Percentiles rank a stretch among this genome's conserved stretches.
Evolutionary conservation across 2,329 filamentous ascomycete genomes (phyloP).

Genomic region (Fusarium mangiferae): DNA sequence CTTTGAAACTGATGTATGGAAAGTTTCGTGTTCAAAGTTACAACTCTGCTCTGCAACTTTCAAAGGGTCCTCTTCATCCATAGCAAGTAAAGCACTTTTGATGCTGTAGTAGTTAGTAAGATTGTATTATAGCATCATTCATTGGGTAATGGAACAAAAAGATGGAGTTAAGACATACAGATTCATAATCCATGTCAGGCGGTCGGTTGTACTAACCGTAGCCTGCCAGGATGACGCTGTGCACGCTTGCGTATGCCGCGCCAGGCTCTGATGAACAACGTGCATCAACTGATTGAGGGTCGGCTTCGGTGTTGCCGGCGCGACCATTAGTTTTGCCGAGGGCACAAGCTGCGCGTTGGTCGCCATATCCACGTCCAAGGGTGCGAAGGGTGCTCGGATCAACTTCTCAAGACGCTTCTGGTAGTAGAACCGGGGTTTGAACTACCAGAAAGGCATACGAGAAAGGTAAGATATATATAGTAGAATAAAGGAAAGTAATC

Average conservation of each 20-base stretch:
- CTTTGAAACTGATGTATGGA: background rate
- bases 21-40: background rate
- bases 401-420: background rate
- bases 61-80: fast-evolving
- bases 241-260: fast-evolving
- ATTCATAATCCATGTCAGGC: fast-evolving
- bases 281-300: fast-evolving
- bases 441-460: background rate
- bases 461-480: too few species aligned
- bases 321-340: fast-evolving
- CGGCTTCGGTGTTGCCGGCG: background rate
- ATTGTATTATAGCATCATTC: too few species aligned
- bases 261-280: background rate
- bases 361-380: background rate
- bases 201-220: fast-evolving
- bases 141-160: background rate
- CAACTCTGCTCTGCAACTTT: background rate
- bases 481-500: too few species aligned
- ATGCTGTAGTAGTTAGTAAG: background rate
- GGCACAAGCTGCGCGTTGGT: background rate
- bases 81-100: background rate
- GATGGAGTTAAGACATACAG: background rate
- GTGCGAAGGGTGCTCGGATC: fast-evolving
- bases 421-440: too few species aligned
- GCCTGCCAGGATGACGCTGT: background rate